Conservation (phyloP, 2,329 filamentous ascomycete genomes). For the Cadophora gregata region DNA sequence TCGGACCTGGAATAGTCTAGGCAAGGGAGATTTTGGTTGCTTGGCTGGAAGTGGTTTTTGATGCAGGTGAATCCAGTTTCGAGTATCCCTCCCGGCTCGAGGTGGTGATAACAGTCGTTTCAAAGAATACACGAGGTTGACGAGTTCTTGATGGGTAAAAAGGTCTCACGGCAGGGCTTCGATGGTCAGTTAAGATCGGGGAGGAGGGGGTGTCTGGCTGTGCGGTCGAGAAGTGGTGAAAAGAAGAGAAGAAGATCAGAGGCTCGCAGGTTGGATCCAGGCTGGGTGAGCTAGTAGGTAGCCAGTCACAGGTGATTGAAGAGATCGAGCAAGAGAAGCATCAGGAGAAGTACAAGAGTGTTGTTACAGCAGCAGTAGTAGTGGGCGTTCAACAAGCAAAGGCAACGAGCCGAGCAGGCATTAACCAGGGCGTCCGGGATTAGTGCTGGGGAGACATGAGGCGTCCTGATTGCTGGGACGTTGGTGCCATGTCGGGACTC, state of each 20-base stretch:
- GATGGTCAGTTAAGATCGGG: neutral
- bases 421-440: constrained; percentile 22
- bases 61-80: neutral
- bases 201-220: neutral
- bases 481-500: constrained; percentile 13
- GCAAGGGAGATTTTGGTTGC: constrained; percentile 13
- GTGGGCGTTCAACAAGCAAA: constrained; percentile 25
- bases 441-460: constrained; percentile 20
- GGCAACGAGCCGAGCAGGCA: constrained; percentile 23
- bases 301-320: constrained; percentile 26
- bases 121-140: neutral
- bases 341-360: too few relatives aligned
- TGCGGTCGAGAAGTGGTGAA: constrained; percentile 7
- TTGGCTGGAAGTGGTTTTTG: neutral
- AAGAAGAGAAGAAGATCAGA: constrained; percentile 22
- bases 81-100: neutral
- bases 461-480: constrained; percentile 25
- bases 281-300: constrained; percentile 24
- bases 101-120: neutral
- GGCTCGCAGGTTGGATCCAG: constrained; percentile 20
- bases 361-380: too few relatives aligned
- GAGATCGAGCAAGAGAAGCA: too few relatives aligned
- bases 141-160: neutral
- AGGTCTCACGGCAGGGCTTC: neutral
- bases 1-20: constrained; percentile 1